These are phyloP conservation scores for Lachnellula arida DNA, from an alignment of 2,329 filamentous ascomycete species.

Conservation along the genomic window DNA sequence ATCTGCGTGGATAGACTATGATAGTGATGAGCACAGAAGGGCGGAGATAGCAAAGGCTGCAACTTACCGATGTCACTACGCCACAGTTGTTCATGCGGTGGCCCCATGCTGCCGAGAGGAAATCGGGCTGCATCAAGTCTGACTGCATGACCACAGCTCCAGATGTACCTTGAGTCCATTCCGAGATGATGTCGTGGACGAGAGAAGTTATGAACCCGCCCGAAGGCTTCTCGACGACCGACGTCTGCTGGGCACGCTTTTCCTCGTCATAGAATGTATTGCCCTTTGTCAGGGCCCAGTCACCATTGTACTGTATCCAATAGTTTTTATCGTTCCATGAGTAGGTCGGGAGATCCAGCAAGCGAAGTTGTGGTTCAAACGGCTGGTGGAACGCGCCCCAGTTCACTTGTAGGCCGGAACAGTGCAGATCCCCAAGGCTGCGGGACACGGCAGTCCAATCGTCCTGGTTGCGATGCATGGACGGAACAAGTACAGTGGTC, in stretches of 20 bases:
- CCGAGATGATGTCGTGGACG: background rate
- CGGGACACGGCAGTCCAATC: conserved; percentile 37
- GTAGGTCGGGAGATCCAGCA: conserved; percentile 55
- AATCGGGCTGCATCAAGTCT: background rate
- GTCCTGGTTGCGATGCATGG: background rate
- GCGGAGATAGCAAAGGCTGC: background rate
- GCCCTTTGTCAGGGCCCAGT: conserved; percentile 20
- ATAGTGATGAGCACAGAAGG: background rate
- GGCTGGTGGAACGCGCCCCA: conserved; percentile 38
- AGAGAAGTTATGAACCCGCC: conserved; percentile 33
- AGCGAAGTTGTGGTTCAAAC: conserved; percentile 47
- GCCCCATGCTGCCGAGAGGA: background rate
- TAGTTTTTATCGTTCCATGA: conserved; percentile 59
- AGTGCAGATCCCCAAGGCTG: conserved; percentile 42
- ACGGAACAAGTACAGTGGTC: background rate
- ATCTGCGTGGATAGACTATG: conserved; percentile 45
- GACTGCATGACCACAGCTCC: background rate
- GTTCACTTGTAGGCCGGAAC: conserved; percentile 33
- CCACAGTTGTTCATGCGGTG: background rate
- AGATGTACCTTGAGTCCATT: background rate
- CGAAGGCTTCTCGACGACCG: conserved; percentile 24
- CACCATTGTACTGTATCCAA: conserved; percentile 19
- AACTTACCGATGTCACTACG: background rate
- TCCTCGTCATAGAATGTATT: too few species aligned
- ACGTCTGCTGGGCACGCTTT: too few species aligned